Conservation (phyloP, 129 eudicot genomes). For the Logfia minima region DNA sequence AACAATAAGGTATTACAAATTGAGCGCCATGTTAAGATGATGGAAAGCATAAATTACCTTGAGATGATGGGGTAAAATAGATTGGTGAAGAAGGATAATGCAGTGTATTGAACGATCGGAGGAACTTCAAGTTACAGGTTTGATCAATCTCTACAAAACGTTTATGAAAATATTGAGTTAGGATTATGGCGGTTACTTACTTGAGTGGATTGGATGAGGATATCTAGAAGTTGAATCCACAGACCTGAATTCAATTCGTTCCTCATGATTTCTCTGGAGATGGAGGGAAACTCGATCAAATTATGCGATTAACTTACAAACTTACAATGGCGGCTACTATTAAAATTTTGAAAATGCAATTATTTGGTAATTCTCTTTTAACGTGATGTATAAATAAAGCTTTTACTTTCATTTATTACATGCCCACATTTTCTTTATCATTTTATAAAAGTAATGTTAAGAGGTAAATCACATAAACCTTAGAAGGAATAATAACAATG, state of each 20-base stretch:
- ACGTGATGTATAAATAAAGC: too few relatives aligned
- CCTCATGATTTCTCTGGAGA: constrained; percentile 10
- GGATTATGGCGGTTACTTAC: constrained; percentile 19
- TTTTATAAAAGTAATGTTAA: too few relatives aligned
- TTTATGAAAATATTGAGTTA: neutral
- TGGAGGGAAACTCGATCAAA: constrained; percentile 21
- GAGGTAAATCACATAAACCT: too few relatives aligned
- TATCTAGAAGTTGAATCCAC: constrained; percentile 50
- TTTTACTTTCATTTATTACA: too few relatives aligned
- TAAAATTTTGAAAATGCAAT: too few relatives aligned
- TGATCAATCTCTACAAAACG: neutral
- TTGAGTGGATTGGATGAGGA: constrained; percentile 63
- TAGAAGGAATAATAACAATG: too few relatives aligned
- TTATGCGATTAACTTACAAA: too few relatives aligned
- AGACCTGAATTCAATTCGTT: constrained; percentile 31
- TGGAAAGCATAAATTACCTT: constrained; percentile 30
- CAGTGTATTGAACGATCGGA: constrained; percentile 75
- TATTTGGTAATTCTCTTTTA: too few relatives aligned
- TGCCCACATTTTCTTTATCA: too few relatives aligned
- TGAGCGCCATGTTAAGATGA: neutral
- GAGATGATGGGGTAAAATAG: constrained; percentile 69
- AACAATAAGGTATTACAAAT: neutral
- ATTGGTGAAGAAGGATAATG: constrained; percentile 66
- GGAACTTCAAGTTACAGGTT: constrained; percentile 45
- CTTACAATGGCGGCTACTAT: too few relatives aligned